Evolutionary conservation across 2,329 filamentous ascomycete genomes (phyloP).

Genomic region (Scortechinia acanthostroma): DNA sequence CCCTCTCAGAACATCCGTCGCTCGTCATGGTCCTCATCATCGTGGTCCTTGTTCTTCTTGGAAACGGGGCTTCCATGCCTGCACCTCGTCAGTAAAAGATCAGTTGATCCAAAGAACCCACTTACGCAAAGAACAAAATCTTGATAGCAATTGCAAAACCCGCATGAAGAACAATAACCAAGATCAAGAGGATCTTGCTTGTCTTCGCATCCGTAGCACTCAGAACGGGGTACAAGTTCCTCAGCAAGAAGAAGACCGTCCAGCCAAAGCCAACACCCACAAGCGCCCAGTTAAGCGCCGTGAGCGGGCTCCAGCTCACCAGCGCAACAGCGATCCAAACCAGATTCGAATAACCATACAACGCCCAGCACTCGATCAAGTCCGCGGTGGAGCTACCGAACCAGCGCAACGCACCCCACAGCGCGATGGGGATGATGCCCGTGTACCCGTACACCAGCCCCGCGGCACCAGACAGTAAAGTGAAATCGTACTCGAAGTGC

Average conservation of each 20-base stretch:
- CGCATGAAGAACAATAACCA: constrained; percentile 79
- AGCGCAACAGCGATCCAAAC: constrained; percentile 94
- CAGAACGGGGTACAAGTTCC: constrained; percentile 85
- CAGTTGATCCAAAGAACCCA: not conserved
- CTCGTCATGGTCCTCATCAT: not conserved
- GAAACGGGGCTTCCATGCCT: constrained; percentile 54
- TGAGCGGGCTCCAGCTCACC: constrained; percentile 81
- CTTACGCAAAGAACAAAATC: constrained; percentile 79
- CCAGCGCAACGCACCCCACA: constrained; percentile 88
- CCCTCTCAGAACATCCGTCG: not conserved
- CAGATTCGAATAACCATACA: constrained; percentile 94
- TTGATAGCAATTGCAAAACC: constrained; percentile 92
- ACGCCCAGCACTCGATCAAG: constrained; percentile 85
- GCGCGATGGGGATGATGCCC: constrained; percentile 71
- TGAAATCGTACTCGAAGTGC: constrained; percentile 87
- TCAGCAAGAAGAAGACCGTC: constrained; percentile 75
- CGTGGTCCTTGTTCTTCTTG: constrained; percentile 18
- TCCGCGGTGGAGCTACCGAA: constrained; percentile 92
- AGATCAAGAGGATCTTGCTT: constrained; percentile 76
- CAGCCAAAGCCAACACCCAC: constrained; percentile 79
- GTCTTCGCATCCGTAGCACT: constrained; percentile 88
- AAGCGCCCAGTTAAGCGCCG: constrained; percentile 86
- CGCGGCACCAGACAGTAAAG: constrained; percentile 80
- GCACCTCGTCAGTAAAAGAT: not conserved
- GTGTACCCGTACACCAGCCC: constrained; percentile 96